These are phyloP conservation scores for Tranzscheliella williamsii DNA, from an alignment of 1,284 basidiomycete genomes.

Conservation along the genomic window DNA sequence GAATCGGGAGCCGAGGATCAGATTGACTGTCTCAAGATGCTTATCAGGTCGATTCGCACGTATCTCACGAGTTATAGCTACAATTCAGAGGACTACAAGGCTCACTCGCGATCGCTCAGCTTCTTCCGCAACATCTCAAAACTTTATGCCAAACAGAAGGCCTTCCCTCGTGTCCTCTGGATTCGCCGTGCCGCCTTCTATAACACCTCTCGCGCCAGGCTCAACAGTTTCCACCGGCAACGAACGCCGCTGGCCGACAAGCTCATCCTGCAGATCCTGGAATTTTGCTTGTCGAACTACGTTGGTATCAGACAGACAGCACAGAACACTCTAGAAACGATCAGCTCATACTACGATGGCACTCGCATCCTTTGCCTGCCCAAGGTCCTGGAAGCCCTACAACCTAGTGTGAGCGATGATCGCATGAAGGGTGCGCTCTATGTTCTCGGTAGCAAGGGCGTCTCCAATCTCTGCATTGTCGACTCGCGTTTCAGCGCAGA, in stretches of 20 bases:
- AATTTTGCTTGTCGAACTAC: slow-evolving; percentile 70
- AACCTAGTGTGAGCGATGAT: slow-evolving; percentile 71
- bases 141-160: slow-evolving; percentile 73
- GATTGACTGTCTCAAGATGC: slow-evolving; percentile 77
- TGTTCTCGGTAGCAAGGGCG: slow-evolving; percentile 76
- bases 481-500: slow-evolving; percentile 72
- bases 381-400: slow-evolving; percentile 70
- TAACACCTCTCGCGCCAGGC: slow-evolving; percentile 69
- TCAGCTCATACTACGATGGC: slow-evolving; percentile 78
- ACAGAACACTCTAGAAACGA: slow-evolving; percentile 72
- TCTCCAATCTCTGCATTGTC: slow-evolving; percentile 62
- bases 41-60: slow-evolving; percentile 61
- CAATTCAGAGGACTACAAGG: slow-evolving; percentile 60
- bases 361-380: slow-evolving; percentile 76
- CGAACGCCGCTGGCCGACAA: slow-evolving; percentile 79
- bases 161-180: slow-evolving; percentile 75
- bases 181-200: slow-evolving; percentile 74
- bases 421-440: slow-evolving; percentile 94
- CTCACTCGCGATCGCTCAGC: slow-evolving; percentile 36
- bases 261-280: slow-evolving; percentile 76
- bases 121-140: slow-evolving; percentile 63
- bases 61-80: slow-evolving; percentile 52
- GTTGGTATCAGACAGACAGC: slow-evolving; percentile 67
- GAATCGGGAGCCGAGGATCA: slow-evolving; percentile 77
- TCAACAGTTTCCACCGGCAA: slow-evolving; percentile 78